These are phyloP conservation scores for Nitzschia sp. DNA, from an alignment of 108 stramenopile genomes.

Conservation along the genomic window DNA sequence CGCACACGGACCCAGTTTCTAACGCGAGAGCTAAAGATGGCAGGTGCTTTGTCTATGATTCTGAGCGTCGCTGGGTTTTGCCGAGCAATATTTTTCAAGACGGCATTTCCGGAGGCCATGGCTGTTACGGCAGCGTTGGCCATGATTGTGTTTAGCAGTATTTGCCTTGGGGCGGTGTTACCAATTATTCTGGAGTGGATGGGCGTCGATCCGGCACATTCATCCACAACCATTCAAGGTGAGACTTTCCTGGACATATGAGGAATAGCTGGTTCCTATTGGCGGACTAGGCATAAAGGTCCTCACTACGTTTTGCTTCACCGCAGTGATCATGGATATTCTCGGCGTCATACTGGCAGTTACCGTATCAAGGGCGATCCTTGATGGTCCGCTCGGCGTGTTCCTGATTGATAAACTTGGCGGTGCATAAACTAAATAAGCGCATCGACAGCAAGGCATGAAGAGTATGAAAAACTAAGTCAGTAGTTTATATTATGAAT, in stretches of 20 bases:
- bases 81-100: constrained; percentile 66
- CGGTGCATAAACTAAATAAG: not conserved
- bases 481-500: too few relatives aligned
- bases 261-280: not conserved
- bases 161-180: constrained; percentile 77
- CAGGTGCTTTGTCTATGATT: constrained; percentile 55
- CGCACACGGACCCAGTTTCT: constrained; percentile 63
- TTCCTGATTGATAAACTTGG: constrained; percentile 25
- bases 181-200: constrained; percentile 72
- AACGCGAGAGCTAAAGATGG: constrained; percentile 76
- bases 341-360: constrained; percentile 77
- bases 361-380: constrained; percentile 56
- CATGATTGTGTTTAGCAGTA: constrained; percentile 80
- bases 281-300: constrained; percentile 43
- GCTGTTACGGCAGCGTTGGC: constrained; percentile 75
- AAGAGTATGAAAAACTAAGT: not conserved
- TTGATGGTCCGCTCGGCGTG: constrained; percentile 55
- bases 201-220: constrained; percentile 89
- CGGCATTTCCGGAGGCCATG: constrained; percentile 70
- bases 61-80: constrained; percentile 70
- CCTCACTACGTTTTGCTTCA: too few relatives aligned
- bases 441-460: too few relatives aligned
- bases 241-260: constrained; percentile 18
- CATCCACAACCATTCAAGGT: constrained; percentile 86
- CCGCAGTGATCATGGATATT: constrained; percentile 59